Evolutionary conservation across 2,329 filamentous ascomycete genomes (phyloP).

Genomic region (Aphanocladium album): DNA sequence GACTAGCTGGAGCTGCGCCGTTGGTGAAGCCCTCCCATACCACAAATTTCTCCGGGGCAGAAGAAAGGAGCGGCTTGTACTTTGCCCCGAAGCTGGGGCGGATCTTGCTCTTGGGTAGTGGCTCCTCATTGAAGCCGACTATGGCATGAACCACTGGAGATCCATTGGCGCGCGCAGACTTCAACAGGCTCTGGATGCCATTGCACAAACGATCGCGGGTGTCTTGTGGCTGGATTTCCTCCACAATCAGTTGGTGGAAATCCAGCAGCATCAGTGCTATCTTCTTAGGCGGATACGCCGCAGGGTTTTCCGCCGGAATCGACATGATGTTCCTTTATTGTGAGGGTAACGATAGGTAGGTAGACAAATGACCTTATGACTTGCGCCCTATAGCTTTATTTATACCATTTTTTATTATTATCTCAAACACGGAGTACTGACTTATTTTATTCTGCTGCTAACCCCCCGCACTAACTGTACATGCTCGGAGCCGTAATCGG

Average conservation of each 20-base stretch:
- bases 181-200: not conserved
- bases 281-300: not conserved
- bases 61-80: not conserved
- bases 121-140: not conserved
- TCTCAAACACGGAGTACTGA: not conserved
- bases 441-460: not conserved
- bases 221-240: not conserved
- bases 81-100: not conserved
- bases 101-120: not conserved
- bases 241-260: not conserved
- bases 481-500: not conserved
- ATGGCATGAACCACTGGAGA: not conserved
- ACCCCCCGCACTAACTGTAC: not conserved
- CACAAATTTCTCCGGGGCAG: not conserved
- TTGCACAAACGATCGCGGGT: not conserved
- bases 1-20: not conserved
- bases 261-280: constrained; percentile 1
- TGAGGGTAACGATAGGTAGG: no score
- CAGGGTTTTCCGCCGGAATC: not conserved
- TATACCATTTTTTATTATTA: not conserved
- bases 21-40: not conserved
- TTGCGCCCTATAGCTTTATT: no score
- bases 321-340: not conserved
- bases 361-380: no score
- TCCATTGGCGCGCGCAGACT: not conserved